Conservation (phyloP, 225 moss, liverwort and hornwort genomes). For the Bryoerythrophyllum caledonicum region DNA sequence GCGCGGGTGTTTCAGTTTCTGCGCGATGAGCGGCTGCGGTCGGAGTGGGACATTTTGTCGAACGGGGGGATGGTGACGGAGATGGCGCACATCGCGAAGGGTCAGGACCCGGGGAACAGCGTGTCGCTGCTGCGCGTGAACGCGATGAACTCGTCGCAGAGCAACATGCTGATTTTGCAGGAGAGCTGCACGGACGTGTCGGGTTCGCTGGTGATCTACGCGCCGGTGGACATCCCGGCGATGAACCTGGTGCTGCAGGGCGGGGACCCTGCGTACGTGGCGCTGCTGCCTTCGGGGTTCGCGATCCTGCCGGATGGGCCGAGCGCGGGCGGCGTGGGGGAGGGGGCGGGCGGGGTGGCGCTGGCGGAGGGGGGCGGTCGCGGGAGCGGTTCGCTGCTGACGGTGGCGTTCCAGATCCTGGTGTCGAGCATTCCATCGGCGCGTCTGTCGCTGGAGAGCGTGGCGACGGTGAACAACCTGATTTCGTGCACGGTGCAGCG, state of each 20-base stretch:
- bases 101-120: constrained; percentile 61
- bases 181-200: constrained; percentile 69
- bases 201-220: constrained; percentile 59
- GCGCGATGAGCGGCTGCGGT: constrained; percentile 57
- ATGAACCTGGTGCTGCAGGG: constrained; percentile 65
- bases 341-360: constrained; percentile 28
- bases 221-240: constrained; percentile 63
- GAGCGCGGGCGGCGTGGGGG: constrained; percentile 3
- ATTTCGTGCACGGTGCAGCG: constrained; percentile 69
- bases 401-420: constrained; percentile 57
- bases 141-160: constrained; percentile 53
- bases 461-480: constrained; percentile 63
- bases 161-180: constrained; percentile 67
- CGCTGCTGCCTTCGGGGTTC: constrained; percentile 57
- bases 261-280: constrained; percentile 60
- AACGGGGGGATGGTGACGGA: constrained; percentile 61
- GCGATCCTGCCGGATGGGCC: constrained; percentile 58
- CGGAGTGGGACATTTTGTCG: constrained; percentile 64
- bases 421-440: constrained; percentile 61
- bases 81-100: constrained; percentile 64
- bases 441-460: constrained; percentile 52
- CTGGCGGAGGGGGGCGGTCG: constrained; percentile 43
- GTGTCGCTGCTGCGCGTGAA: constrained; percentile 63
- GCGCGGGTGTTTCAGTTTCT: constrained; percentile 53
- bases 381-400: constrained; percentile 47